Percentiles rank a stretch among this genome's conserved stretches.
These are phyloP conservation scores for Taphrina wiesneri DNA, from an alignment of 1,139 yeast species.

Conservation along the genomic window DNA sequence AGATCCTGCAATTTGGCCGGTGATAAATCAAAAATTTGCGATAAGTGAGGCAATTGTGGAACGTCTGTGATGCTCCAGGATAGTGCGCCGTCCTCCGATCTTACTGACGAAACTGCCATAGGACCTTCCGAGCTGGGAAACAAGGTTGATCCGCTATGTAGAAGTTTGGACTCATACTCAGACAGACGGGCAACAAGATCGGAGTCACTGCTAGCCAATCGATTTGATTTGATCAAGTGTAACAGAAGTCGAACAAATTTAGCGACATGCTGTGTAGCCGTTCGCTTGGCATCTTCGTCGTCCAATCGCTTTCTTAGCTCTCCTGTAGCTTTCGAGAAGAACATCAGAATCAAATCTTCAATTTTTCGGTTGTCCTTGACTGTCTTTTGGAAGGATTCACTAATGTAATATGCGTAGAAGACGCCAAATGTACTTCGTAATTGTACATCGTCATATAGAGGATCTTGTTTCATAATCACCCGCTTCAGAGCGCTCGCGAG, in stretches of 20 bases:
- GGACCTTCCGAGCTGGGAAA: neutral
- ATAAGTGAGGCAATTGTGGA: neutral
- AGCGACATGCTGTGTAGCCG: slow-evolving; percentile 59
- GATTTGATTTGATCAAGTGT: slow-evolving; percentile 49
- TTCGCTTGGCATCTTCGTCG: slow-evolving; percentile 50
- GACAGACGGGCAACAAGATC: slow-evolving; percentile 15
- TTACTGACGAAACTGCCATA: neutral
- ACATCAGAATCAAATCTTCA: slow-evolving; percentile 66
- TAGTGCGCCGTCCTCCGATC: neutral
- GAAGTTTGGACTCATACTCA: slow-evolving; percentile 24
- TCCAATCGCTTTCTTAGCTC: slow-evolving; percentile 57
- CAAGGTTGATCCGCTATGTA: slow-evolving; percentile 1
- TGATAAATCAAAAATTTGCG: neutral
- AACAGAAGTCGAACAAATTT: slow-evolving; percentile 58
- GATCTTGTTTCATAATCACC: slow-evolving; percentile 34
- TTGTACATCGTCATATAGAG: slow-evolving; percentile 30
- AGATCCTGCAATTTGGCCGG: neutral
- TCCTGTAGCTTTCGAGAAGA: slow-evolving; percentile 64
- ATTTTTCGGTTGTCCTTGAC: slow-evolving; percentile 52
- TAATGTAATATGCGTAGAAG: slow-evolving; percentile 43
- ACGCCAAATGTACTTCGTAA: slow-evolving; percentile 34
- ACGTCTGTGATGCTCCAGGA: neutral
- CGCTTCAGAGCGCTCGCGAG: slow-evolving; percentile 20
- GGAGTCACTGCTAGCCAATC: slow-evolving; percentile 10
- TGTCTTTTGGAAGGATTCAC: slow-evolving; percentile 47